Base-by-base conservation (phyloP, 116 monocot species). In the Thalassia testudinum region DNA sequence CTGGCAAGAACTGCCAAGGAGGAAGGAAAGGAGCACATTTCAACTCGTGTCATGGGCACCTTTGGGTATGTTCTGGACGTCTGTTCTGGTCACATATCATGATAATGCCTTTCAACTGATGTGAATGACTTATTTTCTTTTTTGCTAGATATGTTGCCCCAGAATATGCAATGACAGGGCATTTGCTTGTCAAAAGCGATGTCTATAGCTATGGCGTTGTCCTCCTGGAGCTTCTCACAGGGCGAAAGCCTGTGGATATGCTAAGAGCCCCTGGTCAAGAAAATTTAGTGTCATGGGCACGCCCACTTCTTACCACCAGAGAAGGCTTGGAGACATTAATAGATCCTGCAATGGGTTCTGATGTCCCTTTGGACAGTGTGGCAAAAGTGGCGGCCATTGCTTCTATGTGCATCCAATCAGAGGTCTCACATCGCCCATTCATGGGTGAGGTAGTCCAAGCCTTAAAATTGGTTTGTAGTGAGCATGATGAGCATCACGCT, bases 401-500 rank as follows among this genome's bases (percentile, higher is more conserved):
- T 40, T 92, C 92, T 22, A 82, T 86, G 82, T 92, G 92, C 28
- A 82, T 92, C 37, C 92, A 92, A 57, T 82, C 92, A 6, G 86
- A 92, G 55, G 92, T 92, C 29, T 76, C 92, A 5, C 79, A 86
- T 49, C 78, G 92, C 5, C 92, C 92, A n/a, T 81, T 75, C 55
- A 92, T 92, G 86, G 79, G 92, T 28, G 92, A 92, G 67, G 85
- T 92, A 26, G 92, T 86, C 17, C 92, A 92, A 63, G 92, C 92
- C 43, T 72, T 92, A 43, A 92, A 86, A 55, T 47, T 92, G 48
- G 86, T 92, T 1, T 86, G 72, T 58, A 74, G 65, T 28, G 82
- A 74, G 42, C 64, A 55, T 38, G 60, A 70, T 21, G 78, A 68
- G 43, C 40, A 57, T n/a, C 52, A 16, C 49, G 66, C 52, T 40